Conservation (phyloP, 768 basidiomycete genomes). For the Amanita phalloides region DNA sequence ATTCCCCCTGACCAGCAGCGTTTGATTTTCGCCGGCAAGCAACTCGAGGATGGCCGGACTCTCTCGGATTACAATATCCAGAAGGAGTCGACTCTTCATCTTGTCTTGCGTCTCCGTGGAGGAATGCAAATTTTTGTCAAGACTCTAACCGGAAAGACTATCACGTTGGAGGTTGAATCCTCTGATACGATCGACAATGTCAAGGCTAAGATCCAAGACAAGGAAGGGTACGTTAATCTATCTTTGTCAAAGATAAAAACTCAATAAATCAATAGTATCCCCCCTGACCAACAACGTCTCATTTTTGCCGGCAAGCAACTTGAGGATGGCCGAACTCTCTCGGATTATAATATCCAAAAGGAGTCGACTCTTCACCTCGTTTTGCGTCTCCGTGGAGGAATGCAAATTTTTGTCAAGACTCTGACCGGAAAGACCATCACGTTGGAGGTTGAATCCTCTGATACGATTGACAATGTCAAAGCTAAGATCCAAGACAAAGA, state of each 20-base stretch:
- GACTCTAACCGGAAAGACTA: conserved; percentile 72
- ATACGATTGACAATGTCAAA: conserved; percentile 69
- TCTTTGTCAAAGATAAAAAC: background rate
- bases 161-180: conserved; percentile 30
- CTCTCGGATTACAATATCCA: conserved; percentile 57
- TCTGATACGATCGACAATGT: conserved; percentile 21
- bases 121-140: conserved; percentile 51
- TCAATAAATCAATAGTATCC: conserved; percentile 7
- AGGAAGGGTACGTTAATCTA: conserved; percentile 12
- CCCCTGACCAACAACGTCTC: conserved; percentile 20
- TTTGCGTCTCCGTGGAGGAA: conserved; percentile 20
- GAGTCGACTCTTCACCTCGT: conserved; percentile 30
- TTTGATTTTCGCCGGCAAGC: conserved; percentile 60
- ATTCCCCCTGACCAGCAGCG: conserved; percentile 33
- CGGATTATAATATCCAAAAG: conserved; percentile 39
- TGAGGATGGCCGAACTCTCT: conserved; percentile 26
- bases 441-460: conserved; percentile 62
- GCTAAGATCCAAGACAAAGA: conserved; percentile 72
- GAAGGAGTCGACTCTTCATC: conserved; percentile 61
- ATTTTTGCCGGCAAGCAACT: conserved; percentile 23
- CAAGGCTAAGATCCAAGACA: conserved; percentile 40
- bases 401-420: conserved; percentile 33
- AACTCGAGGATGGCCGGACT: conserved; percentile 26
- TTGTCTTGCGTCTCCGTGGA: conserved; percentile 24
- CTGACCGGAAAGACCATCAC: conserved; percentile 56